Evolutionary conservation across 148 eudicot genomes (phyloP).

Genomic region (Cornus florida): DNA sequence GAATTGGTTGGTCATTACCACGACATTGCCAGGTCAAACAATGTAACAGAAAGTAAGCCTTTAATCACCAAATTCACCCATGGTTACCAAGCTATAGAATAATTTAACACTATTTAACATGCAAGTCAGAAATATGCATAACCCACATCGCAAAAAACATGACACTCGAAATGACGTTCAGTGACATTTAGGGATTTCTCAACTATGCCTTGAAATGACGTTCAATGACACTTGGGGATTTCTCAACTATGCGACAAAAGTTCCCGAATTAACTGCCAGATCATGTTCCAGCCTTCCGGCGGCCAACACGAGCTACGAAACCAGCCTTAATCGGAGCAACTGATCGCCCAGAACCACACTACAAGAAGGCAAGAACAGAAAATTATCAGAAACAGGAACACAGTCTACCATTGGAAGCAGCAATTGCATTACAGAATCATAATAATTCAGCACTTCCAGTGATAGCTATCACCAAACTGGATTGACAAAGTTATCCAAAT

Average conservation of each 20-base stretch:
- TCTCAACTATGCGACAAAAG: background rate
- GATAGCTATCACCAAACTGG: background rate
- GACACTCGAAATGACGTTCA: background rate
- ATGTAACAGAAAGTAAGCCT: background rate
- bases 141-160: background rate
- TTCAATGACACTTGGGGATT: background rate
- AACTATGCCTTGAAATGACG: background rate
- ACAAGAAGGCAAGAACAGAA: conserved; percentile 7
- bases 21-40: background rate
- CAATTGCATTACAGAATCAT: background rate
- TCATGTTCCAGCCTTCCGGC: conserved; percentile 48
- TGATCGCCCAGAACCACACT: conserved; percentile 73
- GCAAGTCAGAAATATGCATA: no score
- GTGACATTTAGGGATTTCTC: background rate
- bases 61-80: background rate
- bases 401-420: background rate
- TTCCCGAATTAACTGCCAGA: background rate
- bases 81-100: no score
- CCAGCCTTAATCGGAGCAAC: conserved; percentile 66
- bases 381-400: background rate
- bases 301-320: conserved; percentile 53
- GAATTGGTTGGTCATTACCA: background rate
- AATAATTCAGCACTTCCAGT: background rate
- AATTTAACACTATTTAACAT: no score
- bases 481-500: background rate